Percentiles rank a stretch among this genome's conserved stretches.
Evolutionary conservation across 345 rosid genomes (phyloP).

Genomic region (Melastoma malabathricum): DNA sequence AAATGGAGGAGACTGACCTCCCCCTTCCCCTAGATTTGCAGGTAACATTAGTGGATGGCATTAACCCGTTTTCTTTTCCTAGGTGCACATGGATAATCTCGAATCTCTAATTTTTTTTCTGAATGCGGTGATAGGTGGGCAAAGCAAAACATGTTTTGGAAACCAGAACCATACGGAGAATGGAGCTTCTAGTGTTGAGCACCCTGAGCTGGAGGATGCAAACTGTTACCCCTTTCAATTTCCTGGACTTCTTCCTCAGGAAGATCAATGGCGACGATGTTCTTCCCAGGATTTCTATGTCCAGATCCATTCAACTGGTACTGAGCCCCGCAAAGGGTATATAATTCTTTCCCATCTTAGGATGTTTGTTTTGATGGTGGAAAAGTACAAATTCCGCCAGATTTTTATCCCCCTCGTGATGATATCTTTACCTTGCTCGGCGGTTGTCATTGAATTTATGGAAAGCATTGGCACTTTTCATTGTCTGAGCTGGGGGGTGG

Average conservation of each 20-base stretch:
- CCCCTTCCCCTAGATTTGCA: constrained; percentile 55
- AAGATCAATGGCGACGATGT: constrained; percentile 34
- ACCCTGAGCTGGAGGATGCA: constrained; percentile 70
- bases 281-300: constrained; percentile 18
- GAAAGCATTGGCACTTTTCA: not conserved
- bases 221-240: constrained; percentile 58
- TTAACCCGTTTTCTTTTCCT: not conserved
- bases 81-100: not conserved
- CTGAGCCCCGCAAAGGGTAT: constrained; percentile 34
- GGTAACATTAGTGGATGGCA: constrained; percentile 16
- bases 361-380: not conserved
- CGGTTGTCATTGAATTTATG: too few relatives aligned
- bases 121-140: constrained; percentile 23
- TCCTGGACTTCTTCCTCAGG: constrained; percentile 42
- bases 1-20: constrained; percentile 61
- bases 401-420: too few relatives aligned
- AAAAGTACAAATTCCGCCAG: not conserved
- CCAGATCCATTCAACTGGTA: constrained; percentile 36
- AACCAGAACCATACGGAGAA: constrained; percentile 53
- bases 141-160: constrained; percentile 52
- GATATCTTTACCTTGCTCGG: too few relatives aligned
- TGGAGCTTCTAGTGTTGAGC: constrained; percentile 65
- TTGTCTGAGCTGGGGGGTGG: not conserved
- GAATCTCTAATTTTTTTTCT: too few relatives aligned
- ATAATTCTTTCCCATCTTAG: too few relatives aligned